Evolutionary conservation across 2,329 filamentous ascomycete genomes (phyloP), one percentile per base, ranked within the genome.

Genomic region (Cercospora sesami): DNA sequence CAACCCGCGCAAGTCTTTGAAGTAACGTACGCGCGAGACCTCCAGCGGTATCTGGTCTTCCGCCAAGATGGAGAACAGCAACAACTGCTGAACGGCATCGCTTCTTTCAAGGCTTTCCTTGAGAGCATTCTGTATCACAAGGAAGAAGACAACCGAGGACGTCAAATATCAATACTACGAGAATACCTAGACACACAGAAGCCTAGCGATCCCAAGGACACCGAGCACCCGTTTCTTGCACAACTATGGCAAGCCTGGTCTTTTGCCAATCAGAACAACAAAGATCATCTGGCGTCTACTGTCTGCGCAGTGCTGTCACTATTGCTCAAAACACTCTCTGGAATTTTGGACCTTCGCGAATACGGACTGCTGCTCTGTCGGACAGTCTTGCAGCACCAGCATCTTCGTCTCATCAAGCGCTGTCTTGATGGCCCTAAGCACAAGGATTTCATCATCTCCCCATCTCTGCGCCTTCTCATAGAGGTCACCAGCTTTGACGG

Each of bases 171-270:
- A 42, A 89, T 94, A 63, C 81, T 94, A 33, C 84, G 84, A 71
- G 87, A 91, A 72, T 95, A 90, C 76, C 86, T 95, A 60, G 85
- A 88, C 55, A 81, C 83, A 55, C 86, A 89, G 75, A 84, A 83
- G 68, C 81, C 83, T 18, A 79, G 79, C 68, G 80, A 79, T 61
- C 76, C 79, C 18, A 81, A 82, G 33, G 87, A 88, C 42, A 85
- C 87, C 63, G 84, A 87, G 63, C 83, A 86, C 6, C 83, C 89
- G 26, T 92, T 90, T 73, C 86, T 98, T 31, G 82, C 86, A 2
- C 92, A 97, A 74, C 82, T 98, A 45, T 91, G 96, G 80, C 91
- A 96, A 74, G 93, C 89, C 68, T 98, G 94, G 94, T 89, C 88
- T 59, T 93, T 91, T 81, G 93, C 91, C 4, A 88, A 89, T 31